Evolutionary conservation across 352 stramenopile species (phyloP), one percentile per base, ranked within the genome.

Genomic region (Elongisporangium undulatum): DNA sequence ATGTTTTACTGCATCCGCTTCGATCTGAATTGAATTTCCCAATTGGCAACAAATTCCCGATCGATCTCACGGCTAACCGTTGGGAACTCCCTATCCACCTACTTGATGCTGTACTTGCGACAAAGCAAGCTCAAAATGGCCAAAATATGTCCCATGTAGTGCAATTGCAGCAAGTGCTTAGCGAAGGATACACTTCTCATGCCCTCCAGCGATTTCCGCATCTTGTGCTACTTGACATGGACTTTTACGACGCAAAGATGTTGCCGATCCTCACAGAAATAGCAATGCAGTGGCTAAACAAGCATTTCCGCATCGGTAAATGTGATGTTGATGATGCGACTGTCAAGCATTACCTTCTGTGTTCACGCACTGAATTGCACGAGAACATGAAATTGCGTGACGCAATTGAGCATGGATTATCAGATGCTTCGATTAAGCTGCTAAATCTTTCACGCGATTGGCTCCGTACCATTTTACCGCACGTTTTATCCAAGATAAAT

Each of bases 401-500:
- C 49, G 77, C 93, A 51, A 89, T 96, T 26, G 82, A 96, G 49
- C 66, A 72, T 0, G 77, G 75, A 5, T 62, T 96, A 7, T 90
- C 77, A 0, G 85, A 96, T 17, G 77, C 81, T 21, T 93, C 85
- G 38, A 97, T 99, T 74, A 99, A 99, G 70, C 89, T 99, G 69
- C 81, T 99, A 15, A 99, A 99, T 61, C 79, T 99, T 20, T 93
- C 92, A 17, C 87, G 98, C 53, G 95, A 99, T 60, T 98, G 98
- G 83, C 81, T 99, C 21, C 89, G 87, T 16, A 98, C 97, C 22
- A 98, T 99, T 62, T 72, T 99, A 34, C 97, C 97, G n/a, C 97
- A 99, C 61, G 87, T 99, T 2, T 72, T 99, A 23, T 97, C 94
- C 21, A 99, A 99, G 81, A 99, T 99, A 63, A 98, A 99, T 66